These are phyloP conservation scores for Ottelia alismoides DNA, from an alignment of 106 monocot species.

Conservation along the genomic window DNA sequence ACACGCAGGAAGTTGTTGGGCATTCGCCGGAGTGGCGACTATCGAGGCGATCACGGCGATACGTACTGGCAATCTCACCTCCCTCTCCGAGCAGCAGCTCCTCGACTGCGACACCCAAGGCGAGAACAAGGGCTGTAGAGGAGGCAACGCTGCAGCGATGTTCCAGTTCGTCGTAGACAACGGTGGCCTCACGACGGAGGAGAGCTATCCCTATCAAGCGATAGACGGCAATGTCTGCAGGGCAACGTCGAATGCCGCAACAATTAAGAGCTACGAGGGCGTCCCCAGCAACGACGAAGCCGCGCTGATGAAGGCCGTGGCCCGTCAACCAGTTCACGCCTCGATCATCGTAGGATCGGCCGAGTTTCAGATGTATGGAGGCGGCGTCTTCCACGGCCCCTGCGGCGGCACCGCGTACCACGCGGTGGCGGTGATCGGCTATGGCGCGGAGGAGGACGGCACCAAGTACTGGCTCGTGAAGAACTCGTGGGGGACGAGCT, in stretches of 20 bases:
- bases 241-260: background rate
- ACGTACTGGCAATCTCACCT: background rate
- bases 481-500: conserved; percentile 6
- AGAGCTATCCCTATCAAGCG: background rate
- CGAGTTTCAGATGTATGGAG: background rate
- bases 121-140: background rate
- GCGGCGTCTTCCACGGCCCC: background rate
- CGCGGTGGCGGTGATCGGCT: background rate
- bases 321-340: background rate
- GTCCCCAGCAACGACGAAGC: background rate
- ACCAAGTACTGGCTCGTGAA: conserved; percentile 7
- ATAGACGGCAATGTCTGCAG: background rate
- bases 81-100: conserved; percentile 11
- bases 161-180: background rate
- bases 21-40: conserved; percentile 5
- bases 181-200: background rate
- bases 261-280: background rate
- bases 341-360: background rate
- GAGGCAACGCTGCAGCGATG: background rate
- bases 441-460: background rate
- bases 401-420: background rate
- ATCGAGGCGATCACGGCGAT: background rate
- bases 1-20: conserved; percentile 7
- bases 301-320: conserved; percentile 1
- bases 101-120: conserved; percentile 11